Base-by-base conservation (phyloP, 164 flowering plant genomes). In the Chimonanthus praecox region DNA sequence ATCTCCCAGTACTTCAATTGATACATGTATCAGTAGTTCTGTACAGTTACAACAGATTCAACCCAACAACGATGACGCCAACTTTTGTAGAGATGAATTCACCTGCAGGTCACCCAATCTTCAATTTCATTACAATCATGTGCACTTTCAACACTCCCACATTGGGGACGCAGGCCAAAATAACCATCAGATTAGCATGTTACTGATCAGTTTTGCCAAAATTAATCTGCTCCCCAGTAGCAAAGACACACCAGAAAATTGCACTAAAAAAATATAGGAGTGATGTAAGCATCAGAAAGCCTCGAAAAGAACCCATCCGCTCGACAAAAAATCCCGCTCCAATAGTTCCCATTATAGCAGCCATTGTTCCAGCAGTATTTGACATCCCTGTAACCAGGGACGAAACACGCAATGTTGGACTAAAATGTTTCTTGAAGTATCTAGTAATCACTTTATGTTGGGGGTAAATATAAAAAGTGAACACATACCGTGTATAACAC, bases 241-340 rank as follows among this genome's bases (percentile, higher is more conserved):
- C 86, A 76, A 87, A 90, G 64, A 84, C 50, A 74, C 80, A 74
- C 84, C 86, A 95, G 82, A 92, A 92, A 46, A 95, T 60, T 58
- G 99, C 96, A 78, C 92, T 71, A 11, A 83, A 75, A 71, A 95
- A 79, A 83, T 95, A 95, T 18, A 95, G 79, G 69, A 85, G 47
- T 6, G 99, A 78, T 8, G 98, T 91, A n/a, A 95, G 85, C 79
- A 86, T 74, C 79, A 95, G 79, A 80, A 91, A 95, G 73, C 99
- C 98, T 72, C 80, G 84, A 80, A 95, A 95, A 47, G 97, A 89
- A 70, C 99, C 98, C 75, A 89, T 84, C 64, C 87, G 49, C 75
- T 95, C 99, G 13, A 90, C 92, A 72, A 95, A 92, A 85, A 81
- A 92, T 67, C 99, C 99, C 51, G 94, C 96, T 73, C 98, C 99